Evolutionary conservation across 305 asterid species (phyloP), one percentile per base, ranked within the genome.

Genomic region (Ilex paraguariensis): DNA sequence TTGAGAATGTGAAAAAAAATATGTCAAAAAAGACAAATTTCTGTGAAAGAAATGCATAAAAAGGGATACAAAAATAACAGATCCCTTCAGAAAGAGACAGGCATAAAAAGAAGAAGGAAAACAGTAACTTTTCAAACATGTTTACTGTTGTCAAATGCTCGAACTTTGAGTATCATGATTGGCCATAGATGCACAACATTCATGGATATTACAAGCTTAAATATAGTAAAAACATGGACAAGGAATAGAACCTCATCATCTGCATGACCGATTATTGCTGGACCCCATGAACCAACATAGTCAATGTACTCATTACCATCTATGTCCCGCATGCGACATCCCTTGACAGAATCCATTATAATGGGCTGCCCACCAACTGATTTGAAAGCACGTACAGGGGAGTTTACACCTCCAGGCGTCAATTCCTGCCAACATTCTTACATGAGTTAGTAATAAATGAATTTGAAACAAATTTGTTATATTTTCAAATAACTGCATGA

Each of bases 271-370:
- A 93, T 93, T 60, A 93, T 87, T 71, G 99, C 97, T 16, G 99
- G 97, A 16, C 99, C 99, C 99, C 99, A 93, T 28, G 99, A 93
- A 69, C 99, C 97, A 59, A 93, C 96, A 59, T 93, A 93, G 82
- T 93, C 99, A 33, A 93, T 90, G 83, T 93, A 93, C 81, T 93
- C 97, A 58, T 93, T 93, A 54, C 99, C 97, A 75, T 93, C 97
- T 12, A 93, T 90, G 71, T 93, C 97, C 89, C 87, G 76, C 97
- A 93, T 90, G 70, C 31, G 96, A 39, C 96, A 87, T 66, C 99
- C 99, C 81, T 93, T 93, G 64, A 90, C 97, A 5, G 91, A 84
- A 74, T 90, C 99, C 50, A 93, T 73, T 61, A 90, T 46, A 56
- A 93, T 82, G 61, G 99, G 99, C 74, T 90, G 99, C 62, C 99